Evolutionary conservation across 2,329 filamentous ascomycete species (phyloP).

Genomic region (Aphanocladium album): DNA sequence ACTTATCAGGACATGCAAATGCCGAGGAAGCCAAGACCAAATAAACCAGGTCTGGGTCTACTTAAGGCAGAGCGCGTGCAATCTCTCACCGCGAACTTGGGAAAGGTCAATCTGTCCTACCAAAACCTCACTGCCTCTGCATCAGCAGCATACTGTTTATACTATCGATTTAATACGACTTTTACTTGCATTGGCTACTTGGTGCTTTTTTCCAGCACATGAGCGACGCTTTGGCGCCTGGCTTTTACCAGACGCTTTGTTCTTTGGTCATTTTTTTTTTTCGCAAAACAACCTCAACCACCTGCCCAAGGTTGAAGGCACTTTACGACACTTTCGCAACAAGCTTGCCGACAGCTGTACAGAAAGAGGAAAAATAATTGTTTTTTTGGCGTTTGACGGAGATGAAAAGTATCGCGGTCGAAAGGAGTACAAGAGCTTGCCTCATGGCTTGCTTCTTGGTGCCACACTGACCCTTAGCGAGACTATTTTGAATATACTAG

Average conservation of each 20-base stretch:
- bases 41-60: neutral
- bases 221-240: constrained; percentile 1
- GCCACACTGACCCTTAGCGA: constrained; percentile 15
- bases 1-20: neutral
- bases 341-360: constrained; percentile 6
- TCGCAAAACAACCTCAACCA: neutral
- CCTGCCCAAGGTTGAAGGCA: neutral
- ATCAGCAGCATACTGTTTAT: neutral
- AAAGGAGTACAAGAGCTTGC: constrained; percentile 6
- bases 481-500: constrained; percentile 17
- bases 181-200: neutral
- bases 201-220: neutral
- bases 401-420: constrained; percentile 13
- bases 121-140: neutral
- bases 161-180: constrained; percentile 5
- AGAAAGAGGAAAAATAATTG: neutral
- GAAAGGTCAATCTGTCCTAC: neutral
- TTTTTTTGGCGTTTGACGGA: constrained; percentile 13
- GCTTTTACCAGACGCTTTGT: neutral
- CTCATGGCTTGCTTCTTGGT: constrained; percentile 4
- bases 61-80: neutral
- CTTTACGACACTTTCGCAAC: neutral
- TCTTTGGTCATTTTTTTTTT: neutral
- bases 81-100: neutral
- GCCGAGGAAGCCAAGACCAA: neutral